Evolutionary conservation across 208 protist species (phyloP), one percentile per base, ranked within the genome.

Genomic region (Wallacemonas sp.): DNA sequence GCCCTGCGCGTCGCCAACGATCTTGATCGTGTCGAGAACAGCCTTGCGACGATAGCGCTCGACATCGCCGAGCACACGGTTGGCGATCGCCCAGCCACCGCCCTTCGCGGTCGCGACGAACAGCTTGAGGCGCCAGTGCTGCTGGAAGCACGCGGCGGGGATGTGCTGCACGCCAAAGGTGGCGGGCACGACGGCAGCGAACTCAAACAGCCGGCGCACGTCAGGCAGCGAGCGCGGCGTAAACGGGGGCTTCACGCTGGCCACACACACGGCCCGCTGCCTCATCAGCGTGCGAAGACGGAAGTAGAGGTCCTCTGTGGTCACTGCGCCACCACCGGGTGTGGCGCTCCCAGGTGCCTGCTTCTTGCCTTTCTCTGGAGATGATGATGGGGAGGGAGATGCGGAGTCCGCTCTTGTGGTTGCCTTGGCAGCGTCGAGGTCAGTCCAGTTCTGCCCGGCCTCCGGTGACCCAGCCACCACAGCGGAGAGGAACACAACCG

Each of bases 81-180:
- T 43, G 1, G 78, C 69, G 33, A 84, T 62, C 17, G 58, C 26
- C 52, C 61, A 72, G 32, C 78, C 78, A 17, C 78, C 78, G 30
- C 56, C 21, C 19, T 61, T 71, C 14, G 33, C 61, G 5, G 66
- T 74, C 32, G 73, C 38, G 9, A 76, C 73, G 29, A 84, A 69
- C 1, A 84, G 67, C 60, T 76, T 71, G 32, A 78, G 70, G 23
- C 65, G 44, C 73, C 78, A 84, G n/a, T 44, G 58, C 48, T 71
- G 60, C 39, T 60, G 33, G 27, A 74, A 56, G 49, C 79, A 69
- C 33, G 43, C 52, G 2, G 26, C 36, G 23, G 68, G 73, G 29
- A 80, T 72, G 9, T 55, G 61, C 46, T 68, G 61, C 11, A 65
- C 65, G 23, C 78, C 78, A 30, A 77, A 56, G 12, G 78, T 84